phyloP scores from a whole-genome alignment of 2,329 filamentous ascomycete species.

The Sporothrix schenckii region DNA sequence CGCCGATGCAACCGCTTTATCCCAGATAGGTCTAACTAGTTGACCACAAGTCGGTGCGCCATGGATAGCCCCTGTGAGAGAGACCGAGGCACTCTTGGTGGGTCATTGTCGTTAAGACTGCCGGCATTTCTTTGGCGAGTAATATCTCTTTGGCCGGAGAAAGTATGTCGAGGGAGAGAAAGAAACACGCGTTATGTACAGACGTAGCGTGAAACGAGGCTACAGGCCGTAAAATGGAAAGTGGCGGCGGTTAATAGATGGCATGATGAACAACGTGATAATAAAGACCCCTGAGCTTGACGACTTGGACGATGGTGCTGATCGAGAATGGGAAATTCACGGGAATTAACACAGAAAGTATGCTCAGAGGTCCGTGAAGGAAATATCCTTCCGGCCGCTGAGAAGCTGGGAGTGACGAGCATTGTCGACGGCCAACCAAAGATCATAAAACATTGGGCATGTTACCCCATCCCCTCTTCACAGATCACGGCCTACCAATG shows the following conservation, averaged over 20 bases:
- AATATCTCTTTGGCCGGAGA: background rate
- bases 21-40: background rate
- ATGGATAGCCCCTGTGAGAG: background rate
- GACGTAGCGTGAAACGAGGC: conserved; percentile 12
- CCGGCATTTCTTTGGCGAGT: background rate
- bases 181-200: background rate
- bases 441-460: background rate
- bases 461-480: background rate
- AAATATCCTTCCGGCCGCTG: conserved; percentile 8
- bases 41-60: background rate
- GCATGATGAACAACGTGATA: conserved; percentile 14
- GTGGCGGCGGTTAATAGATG: conserved; percentile 1
- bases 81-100: background rate
- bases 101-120: background rate
- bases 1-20: conserved; percentile 5
- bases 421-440: background rate
- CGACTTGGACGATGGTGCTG: background rate
- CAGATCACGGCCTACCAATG: background rate
- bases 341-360: background rate
- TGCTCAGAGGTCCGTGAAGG: background rate
- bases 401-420: background rate
- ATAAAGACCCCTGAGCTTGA: background rate
- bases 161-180: background rate
- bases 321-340: background rate
- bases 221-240: conserved; percentile 1